Percentiles rank a stretch among this genome's conserved stretches.
Evolutionary conservation across 331 rosid species (phyloP).

Genomic region (Malus hybrid): DNA sequence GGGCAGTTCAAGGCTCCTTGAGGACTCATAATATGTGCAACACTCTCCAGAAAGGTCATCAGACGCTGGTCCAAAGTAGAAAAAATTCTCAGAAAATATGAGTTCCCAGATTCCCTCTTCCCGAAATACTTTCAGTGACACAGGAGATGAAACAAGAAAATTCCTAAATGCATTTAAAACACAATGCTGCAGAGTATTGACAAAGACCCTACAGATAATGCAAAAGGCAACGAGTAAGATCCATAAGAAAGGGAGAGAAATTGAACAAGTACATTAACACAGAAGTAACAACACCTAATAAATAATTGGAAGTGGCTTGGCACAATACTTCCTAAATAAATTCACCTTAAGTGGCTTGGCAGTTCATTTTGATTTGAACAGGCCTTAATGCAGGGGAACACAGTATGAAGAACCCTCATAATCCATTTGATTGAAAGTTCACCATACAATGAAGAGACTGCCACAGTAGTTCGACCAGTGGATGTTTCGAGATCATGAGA

Average conservation of each 20-base stretch:
- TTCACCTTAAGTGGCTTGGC: conserved; percentile 73
- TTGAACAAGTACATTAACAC: background rate
- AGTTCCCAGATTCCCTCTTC: conserved; percentile 94
- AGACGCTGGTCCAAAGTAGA: conserved; percentile 55
- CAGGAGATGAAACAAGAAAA: conserved; percentile 62
- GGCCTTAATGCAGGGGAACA: conserved; percentile 88
- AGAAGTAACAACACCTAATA: background rate
- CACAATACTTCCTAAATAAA: conserved; percentile 14
- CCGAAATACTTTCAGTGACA: conserved; percentile 53
- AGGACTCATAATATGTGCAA: conserved; percentile 23
- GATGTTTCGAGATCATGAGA: conserved; percentile 41
- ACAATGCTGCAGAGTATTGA: conserved; percentile 59
- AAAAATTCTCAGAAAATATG: conserved; percentile 81
- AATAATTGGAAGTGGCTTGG: background rate
- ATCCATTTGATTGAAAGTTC: conserved; percentile 81
- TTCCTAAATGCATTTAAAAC: conserved; percentile 59
- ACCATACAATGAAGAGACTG: conserved; percentile 57
- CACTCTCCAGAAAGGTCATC: conserved; percentile 38
- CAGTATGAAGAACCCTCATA: conserved; percentile 61
- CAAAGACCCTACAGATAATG: conserved; percentile 58
- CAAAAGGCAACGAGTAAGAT: background rate
- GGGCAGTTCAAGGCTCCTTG: conserved; percentile 30
- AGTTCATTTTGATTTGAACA: conserved; percentile 70
- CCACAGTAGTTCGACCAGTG: conserved; percentile 48
- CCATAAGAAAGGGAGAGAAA: background rate